Conservation (phyloP, 495 filamentous ascomycete species). For the Chaetomium tenue region DNA sequence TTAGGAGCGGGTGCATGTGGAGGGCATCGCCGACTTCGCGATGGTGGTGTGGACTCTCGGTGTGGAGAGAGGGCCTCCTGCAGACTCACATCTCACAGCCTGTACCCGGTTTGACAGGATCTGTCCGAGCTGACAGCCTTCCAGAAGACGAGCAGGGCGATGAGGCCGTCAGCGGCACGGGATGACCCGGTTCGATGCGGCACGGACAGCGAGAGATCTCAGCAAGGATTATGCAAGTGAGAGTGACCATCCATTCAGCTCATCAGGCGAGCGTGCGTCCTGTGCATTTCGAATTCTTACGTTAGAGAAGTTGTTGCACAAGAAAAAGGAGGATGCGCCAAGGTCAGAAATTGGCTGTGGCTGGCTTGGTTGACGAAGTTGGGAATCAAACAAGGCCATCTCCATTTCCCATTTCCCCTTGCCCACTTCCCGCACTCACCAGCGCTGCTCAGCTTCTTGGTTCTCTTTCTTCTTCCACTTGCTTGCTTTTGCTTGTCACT, state of each 20-base stretch:
- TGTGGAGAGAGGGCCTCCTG: background rate
- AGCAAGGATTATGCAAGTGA: background rate
- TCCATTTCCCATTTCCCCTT: too few relatives aligned
- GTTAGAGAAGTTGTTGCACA: background rate
- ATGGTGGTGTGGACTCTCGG: background rate
- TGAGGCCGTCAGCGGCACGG: background rate
- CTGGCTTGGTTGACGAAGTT: background rate
- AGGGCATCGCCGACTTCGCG: background rate
- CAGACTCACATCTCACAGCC: background rate
- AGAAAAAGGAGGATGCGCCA: background rate
- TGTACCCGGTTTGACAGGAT: background rate
- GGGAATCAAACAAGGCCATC: background rate
- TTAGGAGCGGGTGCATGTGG: background rate
- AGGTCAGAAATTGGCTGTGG: background rate
- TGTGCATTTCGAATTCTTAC: background rate
- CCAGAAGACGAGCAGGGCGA: background rate
- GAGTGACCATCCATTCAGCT: background rate
- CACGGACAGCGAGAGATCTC: background rate
- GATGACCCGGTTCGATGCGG: slow-evolving; percentile 1
- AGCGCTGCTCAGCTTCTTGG: too few relatives aligned
- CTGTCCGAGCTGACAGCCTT: background rate
- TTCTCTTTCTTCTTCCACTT: too few relatives aligned
- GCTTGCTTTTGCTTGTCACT: too few relatives aligned
- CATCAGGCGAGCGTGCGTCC: too few relatives aligned
- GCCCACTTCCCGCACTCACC: too few relatives aligned